Percentiles rank a stretch among this genome's conserved stretches.
phyloP scores from a whole-genome alignment of 176 grass and related monocot genomes.

The Oryza officinalis region DNA sequence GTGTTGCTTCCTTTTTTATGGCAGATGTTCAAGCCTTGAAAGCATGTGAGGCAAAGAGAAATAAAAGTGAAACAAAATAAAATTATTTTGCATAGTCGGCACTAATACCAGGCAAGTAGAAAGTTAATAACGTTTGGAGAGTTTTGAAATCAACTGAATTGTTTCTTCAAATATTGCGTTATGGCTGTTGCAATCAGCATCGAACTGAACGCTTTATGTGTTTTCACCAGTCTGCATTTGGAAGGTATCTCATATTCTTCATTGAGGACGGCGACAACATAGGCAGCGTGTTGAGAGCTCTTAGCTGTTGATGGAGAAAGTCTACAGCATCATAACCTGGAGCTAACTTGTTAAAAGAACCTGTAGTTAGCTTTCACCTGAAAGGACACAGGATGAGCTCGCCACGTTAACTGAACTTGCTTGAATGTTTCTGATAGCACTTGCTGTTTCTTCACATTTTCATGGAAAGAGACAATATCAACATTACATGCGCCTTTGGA shows the following conservation, averaged over 20 bases:
- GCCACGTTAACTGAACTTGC: neutral
- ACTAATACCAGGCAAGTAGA: neutral
- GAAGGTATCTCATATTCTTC: neutral
- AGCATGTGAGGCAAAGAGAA: constrained; percentile 55
- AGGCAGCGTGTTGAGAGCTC: neutral
- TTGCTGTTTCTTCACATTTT: neutral
- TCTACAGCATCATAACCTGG: neutral
- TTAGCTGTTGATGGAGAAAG: neutral
- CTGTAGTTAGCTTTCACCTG: neutral
- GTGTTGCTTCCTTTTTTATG: neutral
- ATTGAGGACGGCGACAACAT: neutral
- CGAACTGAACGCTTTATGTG: constrained; percentile 8
- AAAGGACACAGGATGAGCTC: neutral
- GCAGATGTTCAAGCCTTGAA: constrained; percentile 62
- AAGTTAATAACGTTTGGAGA: neutral
- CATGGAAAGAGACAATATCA: neutral
- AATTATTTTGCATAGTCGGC: neutral
- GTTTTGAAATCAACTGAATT: neutral
- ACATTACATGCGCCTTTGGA: neutral
- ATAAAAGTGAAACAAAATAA: constrained; percentile 26
- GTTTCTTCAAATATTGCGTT: neutral
- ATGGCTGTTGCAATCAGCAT: neutral
- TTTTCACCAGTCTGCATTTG: neutral
- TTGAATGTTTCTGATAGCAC: neutral
- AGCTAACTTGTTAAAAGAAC: neutral